Evolutionary conservation across 495 filamentous ascomycete species (phyloP).

Genomic region (Penicillium nucicola): DNA sequence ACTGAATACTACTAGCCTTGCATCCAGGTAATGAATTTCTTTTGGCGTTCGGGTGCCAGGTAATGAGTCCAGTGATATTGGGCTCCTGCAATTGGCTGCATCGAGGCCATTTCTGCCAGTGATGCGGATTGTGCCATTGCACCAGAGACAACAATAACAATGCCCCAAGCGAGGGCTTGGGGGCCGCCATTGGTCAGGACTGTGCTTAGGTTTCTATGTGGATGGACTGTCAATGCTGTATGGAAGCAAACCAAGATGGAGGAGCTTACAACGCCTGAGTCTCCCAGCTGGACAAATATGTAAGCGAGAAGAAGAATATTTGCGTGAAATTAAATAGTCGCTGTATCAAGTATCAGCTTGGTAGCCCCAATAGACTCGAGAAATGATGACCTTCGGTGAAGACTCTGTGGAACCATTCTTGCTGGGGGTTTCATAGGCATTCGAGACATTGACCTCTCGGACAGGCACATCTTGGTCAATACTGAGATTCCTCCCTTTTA

Average conservation of each 20-base stretch:
- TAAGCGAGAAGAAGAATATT: constrained; percentile 19
- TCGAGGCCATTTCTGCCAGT: constrained; percentile 32
- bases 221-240: not conserved
- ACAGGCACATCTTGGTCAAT: not conserved
- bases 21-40: constrained; percentile 34
- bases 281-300: constrained; percentile 21
- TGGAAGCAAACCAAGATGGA: too few relatives aligned
- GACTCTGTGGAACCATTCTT: not conserved
- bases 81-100: constrained; percentile 25
- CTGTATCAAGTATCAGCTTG: constrained; percentile 2
- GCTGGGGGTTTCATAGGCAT: not conserved
- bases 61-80: constrained; percentile 43
- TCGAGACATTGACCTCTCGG: not conserved
- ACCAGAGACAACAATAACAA: constrained; percentile 17
- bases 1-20: constrained; percentile 16
- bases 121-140: constrained; percentile 22
- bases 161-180: constrained; percentile 12
- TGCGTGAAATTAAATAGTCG: constrained; percentile 20
- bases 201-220: constrained; percentile 7
- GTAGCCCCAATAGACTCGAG: not conserved
- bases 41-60: constrained; percentile 4
- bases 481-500: not conserved
- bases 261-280: constrained; percentile 9
- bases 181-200: constrained; percentile 18
- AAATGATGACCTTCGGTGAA: constrained; percentile 1